Evolutionary conservation across 306 rosid species (phyloP).

Genomic region (Purshia tridentata): DNA sequence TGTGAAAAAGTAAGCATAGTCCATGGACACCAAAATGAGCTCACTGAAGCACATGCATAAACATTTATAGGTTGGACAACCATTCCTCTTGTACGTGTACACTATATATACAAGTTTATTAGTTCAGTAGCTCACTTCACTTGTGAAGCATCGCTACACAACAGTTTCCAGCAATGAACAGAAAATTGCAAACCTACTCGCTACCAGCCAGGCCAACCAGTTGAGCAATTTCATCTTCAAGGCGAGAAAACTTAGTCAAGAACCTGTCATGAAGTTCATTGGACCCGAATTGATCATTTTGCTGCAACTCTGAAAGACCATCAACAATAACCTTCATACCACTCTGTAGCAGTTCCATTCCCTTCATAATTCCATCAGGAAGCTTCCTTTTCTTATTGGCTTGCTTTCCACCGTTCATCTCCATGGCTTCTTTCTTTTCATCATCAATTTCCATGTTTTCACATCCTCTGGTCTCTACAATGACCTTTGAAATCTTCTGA

Average conservation of each 20-base stretch:
- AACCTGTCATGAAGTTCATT: constrained; percentile 48
- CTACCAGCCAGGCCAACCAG: constrained; percentile 54
- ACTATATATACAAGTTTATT: not conserved
- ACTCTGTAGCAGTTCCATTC: constrained; percentile 67
- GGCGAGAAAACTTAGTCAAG: constrained; percentile 58
- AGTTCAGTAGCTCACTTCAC: not conserved
- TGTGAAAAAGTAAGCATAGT: no score
- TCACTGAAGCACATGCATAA: no score
- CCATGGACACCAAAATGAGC: no score
- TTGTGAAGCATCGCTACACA: not conserved
- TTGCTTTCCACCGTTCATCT: constrained; percentile 35
- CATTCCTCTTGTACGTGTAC: not conserved
- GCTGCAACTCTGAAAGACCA: constrained; percentile 70
- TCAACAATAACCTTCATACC: constrained; percentile 71
- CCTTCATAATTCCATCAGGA: constrained; percentile 64
- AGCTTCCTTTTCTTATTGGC: constrained; percentile 71
- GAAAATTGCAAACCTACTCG: constrained; percentile 25
- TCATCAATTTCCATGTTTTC: constrained; percentile 47
- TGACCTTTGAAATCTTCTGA: constrained; percentile 39
- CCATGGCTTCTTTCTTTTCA: constrained; percentile 35
- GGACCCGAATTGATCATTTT: constrained; percentile 38
- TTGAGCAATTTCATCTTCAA: constrained; percentile 61
- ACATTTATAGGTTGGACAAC: no score
- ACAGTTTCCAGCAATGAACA: not conserved
- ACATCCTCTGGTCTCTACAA: constrained; percentile 31